Percentiles rank a stretch among this genome's conserved stretches.
phyloP scores from a whole-genome alignment of 192 early-diverging fungal species.

The Entomortierella parvispora region DNA sequence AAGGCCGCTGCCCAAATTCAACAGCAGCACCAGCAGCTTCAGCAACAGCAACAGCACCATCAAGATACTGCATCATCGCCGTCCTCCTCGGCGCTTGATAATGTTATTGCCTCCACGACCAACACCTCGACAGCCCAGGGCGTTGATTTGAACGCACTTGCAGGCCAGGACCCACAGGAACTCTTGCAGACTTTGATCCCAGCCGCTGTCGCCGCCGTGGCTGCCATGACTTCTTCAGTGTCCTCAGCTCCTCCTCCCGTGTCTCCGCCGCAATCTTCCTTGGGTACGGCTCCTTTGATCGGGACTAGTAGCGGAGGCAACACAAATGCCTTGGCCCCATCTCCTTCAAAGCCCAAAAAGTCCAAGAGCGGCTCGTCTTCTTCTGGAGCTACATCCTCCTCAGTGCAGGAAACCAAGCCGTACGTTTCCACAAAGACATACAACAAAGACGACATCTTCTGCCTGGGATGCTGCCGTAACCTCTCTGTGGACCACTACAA shows the following conservation, averaged over 20 bases:
- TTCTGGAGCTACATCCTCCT: not conserved
- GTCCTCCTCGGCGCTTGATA: no score
- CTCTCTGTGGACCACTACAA: conserved; percentile 44
- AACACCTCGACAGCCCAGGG: not conserved
- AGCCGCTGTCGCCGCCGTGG: not conserved
- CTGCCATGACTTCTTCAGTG: not conserved
- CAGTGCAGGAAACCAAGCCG: not conserved
- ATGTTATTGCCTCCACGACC: not conserved
- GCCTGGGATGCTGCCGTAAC: conserved; percentile 47
- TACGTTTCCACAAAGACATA: conserved; percentile 41
- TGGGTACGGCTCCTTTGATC: no score
- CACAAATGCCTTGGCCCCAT: no score
- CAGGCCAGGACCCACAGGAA: no score
- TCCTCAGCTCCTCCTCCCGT: not conserved
- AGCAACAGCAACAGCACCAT: not conserved
- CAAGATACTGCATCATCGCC: not conserved
- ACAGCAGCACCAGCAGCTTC: not conserved
- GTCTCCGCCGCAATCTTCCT: conserved; percentile 17
- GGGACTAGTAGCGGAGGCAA: no score
- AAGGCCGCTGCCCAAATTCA: no score
- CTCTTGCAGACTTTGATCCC: not conserved
- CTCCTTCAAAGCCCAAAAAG: no score
- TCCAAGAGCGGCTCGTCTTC: not conserved
- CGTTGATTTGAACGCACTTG: no score
- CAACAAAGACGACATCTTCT: conserved; percentile 48